Percentiles rank a stretch among this genome's conserved stretches.
Evolutionary conservation across 225 moss, liverwort and hornwort species (phyloP).

Genomic region (Pleurozium schreberi): DNA sequence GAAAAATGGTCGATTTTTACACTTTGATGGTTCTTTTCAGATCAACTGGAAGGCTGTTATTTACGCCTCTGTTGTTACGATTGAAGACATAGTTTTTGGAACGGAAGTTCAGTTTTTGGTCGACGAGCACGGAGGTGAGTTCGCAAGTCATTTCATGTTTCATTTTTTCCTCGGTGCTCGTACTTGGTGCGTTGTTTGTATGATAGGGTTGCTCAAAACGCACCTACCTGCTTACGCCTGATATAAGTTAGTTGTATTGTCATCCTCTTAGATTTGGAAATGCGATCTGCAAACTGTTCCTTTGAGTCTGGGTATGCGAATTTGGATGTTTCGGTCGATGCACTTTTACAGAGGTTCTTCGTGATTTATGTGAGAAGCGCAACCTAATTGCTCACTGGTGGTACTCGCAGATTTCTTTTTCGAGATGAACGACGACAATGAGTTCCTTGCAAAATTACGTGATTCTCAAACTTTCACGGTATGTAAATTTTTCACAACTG

Average conservation of each 20-base stretch:
- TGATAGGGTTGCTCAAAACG: background rate
- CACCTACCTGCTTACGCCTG: background rate
- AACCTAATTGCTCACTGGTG: background rate
- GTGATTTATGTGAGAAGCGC: background rate
- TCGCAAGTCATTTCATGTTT: background rate
- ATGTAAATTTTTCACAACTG: background rate
- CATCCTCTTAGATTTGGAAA: background rate
- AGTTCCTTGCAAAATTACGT: slow-evolving; percentile 66
- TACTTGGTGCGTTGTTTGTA: background rate
- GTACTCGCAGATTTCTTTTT: slow-evolving; percentile 73
- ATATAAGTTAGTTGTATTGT: background rate
- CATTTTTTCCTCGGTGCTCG: background rate
- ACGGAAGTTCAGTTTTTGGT: slow-evolving; percentile 93
- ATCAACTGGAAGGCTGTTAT: slow-evolving; percentile 92
- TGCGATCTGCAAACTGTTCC: background rate
- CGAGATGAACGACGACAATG: slow-evolving; percentile 92
- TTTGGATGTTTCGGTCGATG: background rate
- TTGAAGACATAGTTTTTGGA: slow-evolving; percentile 77
- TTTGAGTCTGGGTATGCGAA: background rate
- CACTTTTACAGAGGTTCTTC: background rate
- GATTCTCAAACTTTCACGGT: slow-evolving; percentile 79
- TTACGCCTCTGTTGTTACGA: slow-evolving; percentile 59
- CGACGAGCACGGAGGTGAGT: slow-evolving; percentile 86
- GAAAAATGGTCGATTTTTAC: background rate
- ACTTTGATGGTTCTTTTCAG: slow-evolving; percentile 18